Conservation (phyloP, 371 early-diverging fungal genomes). For the Choanephora cucurbitarum region DNA sequence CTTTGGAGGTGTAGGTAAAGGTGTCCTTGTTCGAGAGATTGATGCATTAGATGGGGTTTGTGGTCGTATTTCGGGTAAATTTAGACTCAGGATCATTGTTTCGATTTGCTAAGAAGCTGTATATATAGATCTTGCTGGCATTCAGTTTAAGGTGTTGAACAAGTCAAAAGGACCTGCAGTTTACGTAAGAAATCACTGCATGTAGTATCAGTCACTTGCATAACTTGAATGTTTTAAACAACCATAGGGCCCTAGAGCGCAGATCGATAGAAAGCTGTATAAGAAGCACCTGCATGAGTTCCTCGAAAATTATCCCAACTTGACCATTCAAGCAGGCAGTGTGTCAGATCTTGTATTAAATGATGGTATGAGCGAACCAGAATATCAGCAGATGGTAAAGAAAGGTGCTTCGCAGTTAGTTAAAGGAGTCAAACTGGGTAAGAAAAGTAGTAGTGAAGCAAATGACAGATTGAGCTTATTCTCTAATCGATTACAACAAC, state of each 20-base stretch:
- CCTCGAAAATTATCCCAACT: slow-evolving; percentile 66
- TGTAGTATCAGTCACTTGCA: no score
- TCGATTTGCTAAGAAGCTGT: background rate
- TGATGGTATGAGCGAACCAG: slow-evolving; percentile 36
- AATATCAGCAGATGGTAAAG: slow-evolving; percentile 21
- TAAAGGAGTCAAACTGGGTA: slow-evolving; percentile 47
- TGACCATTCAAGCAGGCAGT: slow-evolving; percentile 70
- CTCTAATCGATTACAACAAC: no score
- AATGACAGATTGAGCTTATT: no score
- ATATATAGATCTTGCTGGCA: slow-evolving; percentile 71
- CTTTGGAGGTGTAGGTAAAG: slow-evolving; percentile 88
- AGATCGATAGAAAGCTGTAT: slow-evolving; percentile 82
- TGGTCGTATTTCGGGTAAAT: slow-evolving; percentile 67
- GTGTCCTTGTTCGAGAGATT: slow-evolving; percentile 78
- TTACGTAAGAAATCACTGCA: slow-evolving; percentile 50
- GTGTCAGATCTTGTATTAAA: slow-evolving; percentile 73
- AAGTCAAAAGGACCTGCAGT: slow-evolving; percentile 88
- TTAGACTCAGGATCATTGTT: background rate
- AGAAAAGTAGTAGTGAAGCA: no score
- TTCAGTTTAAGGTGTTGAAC: slow-evolving; percentile 86
- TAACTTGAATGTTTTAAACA: no score
- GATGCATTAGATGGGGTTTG: slow-evolving; percentile 88
- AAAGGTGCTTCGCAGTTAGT: slow-evolving; percentile 37
- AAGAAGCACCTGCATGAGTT: slow-evolving; percentile 72
- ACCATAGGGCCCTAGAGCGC: slow-evolving; percentile 76